These are phyloP conservation scores for Hamigera avellanea DNA, from an alignment of 495 filamentous ascomycete genomes.

Conservation along the genomic window DNA sequence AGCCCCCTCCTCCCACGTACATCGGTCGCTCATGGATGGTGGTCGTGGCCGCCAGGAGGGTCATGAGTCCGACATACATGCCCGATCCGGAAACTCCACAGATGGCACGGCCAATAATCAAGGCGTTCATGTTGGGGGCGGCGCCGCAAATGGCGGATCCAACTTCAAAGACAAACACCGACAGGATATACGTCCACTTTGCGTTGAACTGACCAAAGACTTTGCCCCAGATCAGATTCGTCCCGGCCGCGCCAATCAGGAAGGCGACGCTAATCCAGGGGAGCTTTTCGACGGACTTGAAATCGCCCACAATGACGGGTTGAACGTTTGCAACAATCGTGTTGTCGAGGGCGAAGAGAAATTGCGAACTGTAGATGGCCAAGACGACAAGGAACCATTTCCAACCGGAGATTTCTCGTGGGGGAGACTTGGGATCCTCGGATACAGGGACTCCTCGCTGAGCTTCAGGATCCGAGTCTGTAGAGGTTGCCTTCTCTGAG, in stretches of 20 bases:
- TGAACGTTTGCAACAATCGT: conserved; percentile 53
- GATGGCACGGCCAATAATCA: conserved; percentile 43
- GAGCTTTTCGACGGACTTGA: conserved; percentile 41
- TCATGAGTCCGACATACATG: conserved; percentile 26
- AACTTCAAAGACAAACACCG: conserved; percentile 36
- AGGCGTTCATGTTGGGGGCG: conserved; percentile 36
- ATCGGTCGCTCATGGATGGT: conserved; percentile 19
- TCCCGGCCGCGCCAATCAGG: too few species aligned
- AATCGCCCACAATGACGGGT: conserved; percentile 34
- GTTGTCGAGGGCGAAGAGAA: conserved; percentile 48
- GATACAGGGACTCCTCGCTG: too few species aligned
- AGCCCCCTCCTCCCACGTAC: conserved; percentile 25
- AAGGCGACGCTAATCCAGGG: conserved; percentile 47
- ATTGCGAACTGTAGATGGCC: conserved; percentile 34
- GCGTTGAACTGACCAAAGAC: conserved; percentile 39
- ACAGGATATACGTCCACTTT: conserved; percentile 42
- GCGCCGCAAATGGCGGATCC: conserved; percentile 45
- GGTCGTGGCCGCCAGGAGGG: conserved; percentile 17
- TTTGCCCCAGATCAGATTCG: too few species aligned
- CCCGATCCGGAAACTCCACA: conserved; percentile 23
- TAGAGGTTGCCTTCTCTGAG: too few species aligned
- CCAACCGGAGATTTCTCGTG: conserved; percentile 4
- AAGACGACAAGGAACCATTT: conserved; percentile 32
- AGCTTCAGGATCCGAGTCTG: too few species aligned
- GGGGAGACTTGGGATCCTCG: too few species aligned